Base-by-base conservation (phyloP, 2,329 filamentous ascomycete genomes). In the Claviceps arundinis region DNA sequence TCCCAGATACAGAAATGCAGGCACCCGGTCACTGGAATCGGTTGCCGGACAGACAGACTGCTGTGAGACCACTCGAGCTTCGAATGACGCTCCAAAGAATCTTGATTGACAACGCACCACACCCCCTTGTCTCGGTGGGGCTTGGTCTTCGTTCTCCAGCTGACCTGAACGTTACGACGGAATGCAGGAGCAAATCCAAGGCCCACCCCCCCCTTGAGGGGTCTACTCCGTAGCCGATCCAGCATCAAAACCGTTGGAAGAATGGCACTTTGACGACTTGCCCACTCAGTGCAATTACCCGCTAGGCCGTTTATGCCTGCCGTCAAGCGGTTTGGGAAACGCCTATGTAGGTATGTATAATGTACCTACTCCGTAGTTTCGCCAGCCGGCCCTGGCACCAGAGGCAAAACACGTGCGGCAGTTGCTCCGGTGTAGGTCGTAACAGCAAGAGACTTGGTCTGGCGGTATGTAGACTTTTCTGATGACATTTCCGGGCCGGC, bases 281-380 rank as follows among this genome's bases (percentile, higher is more conserved):
- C 52, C 45, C 41, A 51, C 52, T 54, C 40, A 43, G 50, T 47
- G 44, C 50, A 50, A 45, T 53, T 53, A 51, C 48, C 53, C 48
- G 52, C 48, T 51, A 56, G 53, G 54, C 53, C 54, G 52, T 56
- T 51, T 51, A 54, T 58, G 50, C 54, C 52, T 56, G 52, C 52
- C 54, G 56, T 56, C 55, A 56, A 53, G 48, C 43, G 50, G 53
- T 14, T 44, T 14, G 42, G 19, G 13, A 44, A 44, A 22, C 11
- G 14, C 42, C 42, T 44, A 34, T 7, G 24, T 7, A 26, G 5
- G 24, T 26, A 26, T 30, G 30, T 30, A 11, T 30, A 19, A 19
- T 19, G 3, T 9, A 9, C 22, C 22, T 30, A 34, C 30, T 34
- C 30, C 30, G 3, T 11, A 34, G 3, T 34, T 52, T 54, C 51